These are phyloP conservation scores for Wickerhamomyces canadensis DNA, from an alignment of 805 yeast species.

Conservation along the genomic window DNA sequence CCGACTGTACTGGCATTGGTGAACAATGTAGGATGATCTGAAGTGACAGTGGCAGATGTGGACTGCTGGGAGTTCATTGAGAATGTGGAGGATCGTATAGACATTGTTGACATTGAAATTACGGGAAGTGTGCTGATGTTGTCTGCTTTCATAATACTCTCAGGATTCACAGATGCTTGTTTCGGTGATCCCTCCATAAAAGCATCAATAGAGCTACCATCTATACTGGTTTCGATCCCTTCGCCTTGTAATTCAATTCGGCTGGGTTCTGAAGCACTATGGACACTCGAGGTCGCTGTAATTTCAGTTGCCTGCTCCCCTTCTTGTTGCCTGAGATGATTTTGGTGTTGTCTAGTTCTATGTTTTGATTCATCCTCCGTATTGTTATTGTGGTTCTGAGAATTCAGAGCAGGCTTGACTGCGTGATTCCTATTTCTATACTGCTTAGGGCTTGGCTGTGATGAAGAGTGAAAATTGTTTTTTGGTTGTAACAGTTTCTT, in stretches of 20 bases:
- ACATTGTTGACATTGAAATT: conserved; percentile 29
- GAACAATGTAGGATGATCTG: conserved; percentile 36
- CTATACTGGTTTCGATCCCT: not conserved
- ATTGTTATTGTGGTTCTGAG: too few species aligned
- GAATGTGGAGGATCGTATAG: conserved; percentile 31
- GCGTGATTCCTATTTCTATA: too few species aligned
- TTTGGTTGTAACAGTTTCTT: conserved; percentile 13
- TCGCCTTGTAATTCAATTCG: not conserved
- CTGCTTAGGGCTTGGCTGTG: not conserved
- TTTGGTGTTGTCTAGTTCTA: too few species aligned
- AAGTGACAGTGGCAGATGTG: conserved; percentile 29
- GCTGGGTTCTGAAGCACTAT: too few species aligned
- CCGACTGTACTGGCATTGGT: conserved; percentile 64
- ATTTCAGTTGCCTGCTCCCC: too few species aligned
- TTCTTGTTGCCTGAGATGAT: too few species aligned
- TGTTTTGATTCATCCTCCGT: too few species aligned
- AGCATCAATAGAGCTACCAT: not conserved
- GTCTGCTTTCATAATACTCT: conserved; percentile 15
- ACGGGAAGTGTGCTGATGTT: conserved; percentile 28
- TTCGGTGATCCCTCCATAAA: conserved; percentile 1
- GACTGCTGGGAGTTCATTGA: conserved; percentile 32
- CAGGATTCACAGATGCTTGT: conserved; percentile 7
- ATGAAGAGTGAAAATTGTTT: not conserved
- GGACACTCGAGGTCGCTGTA: too few species aligned
- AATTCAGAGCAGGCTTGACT: not conserved